These are phyloP conservation scores for Nemania sp. DNA, from an alignment of 2,329 filamentous ascomycete species.

Conservation along the genomic window DNA sequence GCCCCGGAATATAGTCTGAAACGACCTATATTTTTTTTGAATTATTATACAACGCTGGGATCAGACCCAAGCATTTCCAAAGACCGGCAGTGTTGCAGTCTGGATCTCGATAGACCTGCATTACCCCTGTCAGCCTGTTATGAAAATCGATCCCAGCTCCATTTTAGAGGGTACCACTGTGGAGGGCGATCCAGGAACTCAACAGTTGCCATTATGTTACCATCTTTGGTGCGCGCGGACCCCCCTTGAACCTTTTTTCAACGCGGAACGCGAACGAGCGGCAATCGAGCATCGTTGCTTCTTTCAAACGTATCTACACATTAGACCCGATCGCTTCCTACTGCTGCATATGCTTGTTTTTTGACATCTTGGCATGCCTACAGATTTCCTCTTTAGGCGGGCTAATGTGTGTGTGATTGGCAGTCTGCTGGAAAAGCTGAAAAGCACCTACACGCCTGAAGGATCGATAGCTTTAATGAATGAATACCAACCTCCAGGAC, in stretches of 20 bases:
- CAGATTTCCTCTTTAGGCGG: not conserved
- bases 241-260: slow-evolving; percentile 4
- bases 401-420: not conserved
- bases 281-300: slow-evolving; percentile 1
- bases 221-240: slow-evolving; percentile 10
- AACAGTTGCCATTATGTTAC: slow-evolving; percentile 24
- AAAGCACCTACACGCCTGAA: not conserved
- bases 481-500: not conserved
- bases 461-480: not conserved
- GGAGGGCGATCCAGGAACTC: not conserved
- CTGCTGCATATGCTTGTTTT: slow-evolving; percentile 1
- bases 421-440: not conserved
- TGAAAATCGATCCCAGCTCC: slow-evolving; percentile 15
- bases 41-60: not conserved
- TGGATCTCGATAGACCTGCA: slow-evolving; percentile 13
- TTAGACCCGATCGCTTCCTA: slow-evolving; percentile 5
- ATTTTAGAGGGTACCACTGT: not conserved
- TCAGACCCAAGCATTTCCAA: not conserved
- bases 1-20: no score
- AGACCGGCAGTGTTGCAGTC: not conserved
- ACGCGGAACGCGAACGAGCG: not conserved
- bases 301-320: not conserved
- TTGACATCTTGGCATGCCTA: not conserved
- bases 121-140: not conserved
- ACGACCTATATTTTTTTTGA: not conserved